phyloP scores from a whole-genome alignment of 164 flowering plant genomes.

The Chimonanthus salicifolius region DNA sequence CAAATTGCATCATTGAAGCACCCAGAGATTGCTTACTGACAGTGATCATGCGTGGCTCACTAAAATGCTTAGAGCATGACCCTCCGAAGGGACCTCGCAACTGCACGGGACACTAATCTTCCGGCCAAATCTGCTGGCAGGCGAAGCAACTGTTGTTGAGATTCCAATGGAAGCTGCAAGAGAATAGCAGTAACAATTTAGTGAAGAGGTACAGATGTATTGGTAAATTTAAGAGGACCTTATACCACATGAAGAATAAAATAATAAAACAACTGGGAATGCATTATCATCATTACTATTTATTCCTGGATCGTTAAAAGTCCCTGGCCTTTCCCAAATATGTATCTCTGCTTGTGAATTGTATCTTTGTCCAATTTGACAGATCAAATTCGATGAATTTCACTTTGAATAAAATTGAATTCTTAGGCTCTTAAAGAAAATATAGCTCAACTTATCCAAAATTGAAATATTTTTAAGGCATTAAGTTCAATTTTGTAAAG shows the following conservation, averaged over 20 bases:
- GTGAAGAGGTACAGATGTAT: background rate
- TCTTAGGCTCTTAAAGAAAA: no score
- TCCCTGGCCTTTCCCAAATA: no score
- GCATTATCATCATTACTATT: background rate
- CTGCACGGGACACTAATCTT: slow-evolving; percentile 57
- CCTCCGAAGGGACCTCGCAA: slow-evolving; percentile 72
- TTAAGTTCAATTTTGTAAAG: no score
- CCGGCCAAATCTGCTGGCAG: slow-evolving; percentile 70
- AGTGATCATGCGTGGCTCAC: background rate
- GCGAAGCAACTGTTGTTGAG: slow-evolving; percentile 51
- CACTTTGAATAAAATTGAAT: no score
- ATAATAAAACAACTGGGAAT: background rate
- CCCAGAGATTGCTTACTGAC: background rate
- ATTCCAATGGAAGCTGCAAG: slow-evolving; percentile 72
- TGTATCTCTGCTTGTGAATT: no score
- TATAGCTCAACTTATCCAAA: no score
- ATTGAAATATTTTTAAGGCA: no score
- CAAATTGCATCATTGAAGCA: background rate
- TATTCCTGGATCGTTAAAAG: no score
- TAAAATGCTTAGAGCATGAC: slow-evolving; percentile 30
- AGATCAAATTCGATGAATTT: no score
- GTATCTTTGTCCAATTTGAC: no score
- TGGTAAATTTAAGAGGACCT: background rate
- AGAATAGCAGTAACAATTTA: background rate
- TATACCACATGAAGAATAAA: background rate